Conservation (phyloP, 2,329 filamentous ascomycete species). For the Exophiala lecanii-corni region DNA sequence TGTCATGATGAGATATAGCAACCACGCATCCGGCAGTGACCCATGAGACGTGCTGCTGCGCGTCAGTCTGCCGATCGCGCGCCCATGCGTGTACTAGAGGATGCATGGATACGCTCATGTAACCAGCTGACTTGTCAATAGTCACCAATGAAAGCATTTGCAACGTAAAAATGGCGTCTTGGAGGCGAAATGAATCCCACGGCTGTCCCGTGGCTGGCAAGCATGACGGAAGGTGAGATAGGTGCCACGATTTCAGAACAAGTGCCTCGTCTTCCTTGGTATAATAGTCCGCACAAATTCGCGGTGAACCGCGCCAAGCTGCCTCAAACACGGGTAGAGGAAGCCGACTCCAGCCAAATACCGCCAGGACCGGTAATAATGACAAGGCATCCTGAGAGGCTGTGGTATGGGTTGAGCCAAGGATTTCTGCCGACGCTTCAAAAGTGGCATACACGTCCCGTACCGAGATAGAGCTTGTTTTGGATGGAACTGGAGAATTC, state of each 20-base stretch:
- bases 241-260: conserved; percentile 17
- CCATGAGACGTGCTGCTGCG: conserved; percentile 26
- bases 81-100: conserved; percentile 36
- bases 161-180: conserved; percentile 28
- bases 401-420: conserved; percentile 14
- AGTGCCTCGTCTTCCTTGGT: conserved; percentile 3
- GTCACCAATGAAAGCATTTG: conserved; percentile 30
- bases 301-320: conserved; percentile 25
- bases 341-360: conserved; percentile 27
- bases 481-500: conserved; percentile 29
- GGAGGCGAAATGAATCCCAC: conserved; percentile 30
- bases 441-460: conserved; percentile 35
- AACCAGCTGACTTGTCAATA: conserved; percentile 10
- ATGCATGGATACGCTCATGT: conserved; percentile 31
- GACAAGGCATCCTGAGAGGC: conserved; percentile 27
- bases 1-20: conserved; percentile 7
- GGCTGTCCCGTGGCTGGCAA: conserved; percentile 20
- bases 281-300: conserved; percentile 1
- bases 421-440: conserved; percentile 31
- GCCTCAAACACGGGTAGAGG: conserved; percentile 31
- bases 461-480: conserved; percentile 32
- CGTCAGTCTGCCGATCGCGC: conserved; percentile 27
- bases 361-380: conserved; percentile 30
- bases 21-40: conserved; percentile 19
- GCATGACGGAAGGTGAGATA: conserved; percentile 20